Evolutionary conservation across 352 stramenopile genomes (phyloP), one percentile per base, ranked within the genome.

Genomic region (Albugo candida): DNA sequence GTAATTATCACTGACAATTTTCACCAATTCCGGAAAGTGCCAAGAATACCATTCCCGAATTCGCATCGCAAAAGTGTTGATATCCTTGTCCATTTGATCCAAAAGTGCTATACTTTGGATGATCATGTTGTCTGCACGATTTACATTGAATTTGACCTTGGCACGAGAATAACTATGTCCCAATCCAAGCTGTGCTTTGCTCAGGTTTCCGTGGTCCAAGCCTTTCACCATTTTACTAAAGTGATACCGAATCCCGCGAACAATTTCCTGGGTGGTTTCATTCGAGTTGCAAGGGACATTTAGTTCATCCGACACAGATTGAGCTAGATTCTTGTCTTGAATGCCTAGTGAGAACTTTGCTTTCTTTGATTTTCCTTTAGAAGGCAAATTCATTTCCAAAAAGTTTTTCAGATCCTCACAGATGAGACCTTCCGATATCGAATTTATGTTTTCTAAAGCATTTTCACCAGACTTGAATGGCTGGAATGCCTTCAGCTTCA

Each of bases 21-120:
- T 95, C 51, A 96, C 86, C 34, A 99, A 76, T 77, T 99, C 96
- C 13, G 96, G 96, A 68, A 99, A 99, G 67, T 99, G 96, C 95
- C 95, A 99, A 64, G 83, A 97, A 79, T 99, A 99, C 96, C 96
- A 99, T 70, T 99, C 96, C 42, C 94, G 81, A 49, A 98, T 87
- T 51, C 96, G 83, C 96, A 99, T 99, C 45, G 95, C 91, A 65
- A 99, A 99, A 45, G 96, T 99, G 71, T 99, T 99, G 46, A 99
- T 84, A 71, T 99, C 96, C 79, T 99, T 99, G 76, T 99, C 96
- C 76, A 99, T 82, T 58, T 99, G 94, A 76, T 99, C 96, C 13
- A 99, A 72, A 18, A 99, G 74, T 53, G 85, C 94, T 64, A 99
- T 99, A 34, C 83, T 91, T 70, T 99, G 96, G 67, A 99, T 99